Evolutionary conservation across 1,284 basidiomycete genomes (phyloP).

Genomic region (Fistulinella cinereoalba): DNA sequence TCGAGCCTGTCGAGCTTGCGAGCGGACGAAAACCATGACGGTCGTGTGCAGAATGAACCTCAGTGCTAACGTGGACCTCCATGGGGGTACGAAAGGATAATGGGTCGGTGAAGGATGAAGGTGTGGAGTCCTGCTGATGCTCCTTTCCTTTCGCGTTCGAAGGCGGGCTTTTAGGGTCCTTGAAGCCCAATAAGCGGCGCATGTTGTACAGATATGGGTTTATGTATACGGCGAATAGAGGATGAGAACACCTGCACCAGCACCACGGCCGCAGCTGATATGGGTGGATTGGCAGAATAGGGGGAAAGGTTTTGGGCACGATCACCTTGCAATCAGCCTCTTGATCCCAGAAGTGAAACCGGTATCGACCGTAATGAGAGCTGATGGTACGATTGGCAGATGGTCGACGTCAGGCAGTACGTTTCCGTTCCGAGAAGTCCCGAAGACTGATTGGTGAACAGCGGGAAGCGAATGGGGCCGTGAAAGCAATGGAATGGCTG

Average conservation of each 20-base stretch:
- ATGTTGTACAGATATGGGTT: conserved; percentile 15
- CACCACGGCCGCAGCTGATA: conserved; percentile 22
- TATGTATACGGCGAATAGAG: conserved; percentile 20
- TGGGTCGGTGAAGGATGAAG: conserved; percentile 9
- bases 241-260: conserved; percentile 8
- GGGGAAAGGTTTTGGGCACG: conserved; percentile 2
- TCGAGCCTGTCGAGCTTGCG: conserved; percentile 18
- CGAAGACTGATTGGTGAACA: too few relatives aligned
- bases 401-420: conserved; percentile 2
- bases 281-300: conserved; percentile 9
- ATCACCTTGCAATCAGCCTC: conserved; percentile 14
- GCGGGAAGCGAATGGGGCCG: conserved; percentile 3
- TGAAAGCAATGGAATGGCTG: conserved; percentile 11
- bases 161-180: conserved; percentile 15
- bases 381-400: not conserved
- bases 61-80: conserved; percentile 30
- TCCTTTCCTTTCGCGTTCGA: conserved; percentile 26
- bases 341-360: not conserved
- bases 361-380: conserved; percentile 1
- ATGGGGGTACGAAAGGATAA: conserved; percentile 13
- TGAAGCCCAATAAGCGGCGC: conserved; percentile 33
- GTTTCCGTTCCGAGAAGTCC: too few relatives aligned
- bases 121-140: conserved; percentile 9
- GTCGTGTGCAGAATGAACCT: conserved; percentile 26
- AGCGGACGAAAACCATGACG: conserved; percentile 17